Base-by-base conservation (phyloP, 352 stramenopile species). In the Globisporangium heterothallicum region DNA sequence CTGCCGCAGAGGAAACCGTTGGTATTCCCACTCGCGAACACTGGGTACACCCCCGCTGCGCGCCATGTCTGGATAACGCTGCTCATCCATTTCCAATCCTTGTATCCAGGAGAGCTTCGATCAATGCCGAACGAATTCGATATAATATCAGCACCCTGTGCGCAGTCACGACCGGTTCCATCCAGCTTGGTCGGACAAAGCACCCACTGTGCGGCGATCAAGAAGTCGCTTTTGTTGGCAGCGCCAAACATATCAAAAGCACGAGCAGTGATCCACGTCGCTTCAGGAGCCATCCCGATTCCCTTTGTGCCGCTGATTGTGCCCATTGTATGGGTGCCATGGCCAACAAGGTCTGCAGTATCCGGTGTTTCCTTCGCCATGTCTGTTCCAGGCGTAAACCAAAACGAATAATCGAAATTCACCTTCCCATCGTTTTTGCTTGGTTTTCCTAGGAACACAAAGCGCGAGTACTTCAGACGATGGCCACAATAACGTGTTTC, bases 1-100 rank as follows among this genome's bases (percentile, higher is more conserved):
- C 70, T 86, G 12, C 72, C 72, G 27, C 78, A 90, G 46, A 84
- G 52, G 44, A 88, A 86, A 13, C 76, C 76, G 54, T 88, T 90
- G 2, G 76, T 81, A 42, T 86, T 90, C 22, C 76, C 76, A 48
- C 68, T 83, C 0, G 74, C 72, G 65, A 90, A 90, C 12, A 87
- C 73, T 0, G 73, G 59, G 35, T 69, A 73, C n/a, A 72, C 60
- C 1, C 76, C 73, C 16, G 76, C 73, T 0, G 64, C 64, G 14
- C 64, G 61, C 76, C 76, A 87, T 1, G 66, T 66, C 58, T 82
- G 63, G 19, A 87, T 68, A 22, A 85, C 64, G 21, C 75, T 69
- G 41, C 55, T 71, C 51, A 85, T 43, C 73, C 73, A 85, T 29
- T 60, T 81, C 73, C 76, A 85, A 21, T 78, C 43, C 22, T 70